Percentiles rank a stretch among this genome's conserved stretches.
These are phyloP conservation scores for Entomortierella lignicola DNA, from an alignment of 192 early-diverging fungal species.

Conservation along the genomic window DNA sequence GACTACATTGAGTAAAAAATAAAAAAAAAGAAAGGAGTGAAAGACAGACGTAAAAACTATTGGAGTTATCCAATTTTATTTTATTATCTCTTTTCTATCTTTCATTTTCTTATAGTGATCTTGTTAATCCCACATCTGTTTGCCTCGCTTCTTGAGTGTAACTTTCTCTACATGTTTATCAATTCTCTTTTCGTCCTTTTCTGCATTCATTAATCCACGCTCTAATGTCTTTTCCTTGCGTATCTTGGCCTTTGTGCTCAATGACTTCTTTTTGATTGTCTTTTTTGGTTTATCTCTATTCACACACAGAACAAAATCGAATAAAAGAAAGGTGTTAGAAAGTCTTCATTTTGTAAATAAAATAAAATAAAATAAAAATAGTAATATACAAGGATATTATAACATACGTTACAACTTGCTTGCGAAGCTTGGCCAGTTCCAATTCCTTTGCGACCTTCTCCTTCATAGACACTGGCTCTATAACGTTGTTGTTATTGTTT, in stretches of 20 bases:
- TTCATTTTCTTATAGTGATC: no score
- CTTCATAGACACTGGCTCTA: slow-evolving; percentile 46
- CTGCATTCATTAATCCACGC: slow-evolving; percentile 51
- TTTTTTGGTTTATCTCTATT: slow-evolving; percentile 50
- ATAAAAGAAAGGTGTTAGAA: background rate
- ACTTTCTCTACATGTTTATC: slow-evolving; percentile 47
- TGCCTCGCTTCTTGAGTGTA: slow-evolving; percentile 48
- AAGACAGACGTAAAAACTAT: background rate
- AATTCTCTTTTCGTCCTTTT: slow-evolving; percentile 47
- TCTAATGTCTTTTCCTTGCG: slow-evolving; percentile 48
- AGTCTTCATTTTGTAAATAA: no score
- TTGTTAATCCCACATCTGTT: slow-evolving; percentile 57
- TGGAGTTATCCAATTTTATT: no score
- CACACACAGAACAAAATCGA: background rate
- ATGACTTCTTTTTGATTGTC: slow-evolving; percentile 50
- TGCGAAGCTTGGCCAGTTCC: slow-evolving; percentile 47
- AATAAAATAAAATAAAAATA: background rate
- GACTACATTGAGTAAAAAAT: no score
- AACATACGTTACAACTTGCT: slow-evolving; percentile 47
- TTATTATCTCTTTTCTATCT: slow-evolving; percentile 15
- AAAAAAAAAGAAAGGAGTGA: no score
- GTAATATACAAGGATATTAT: no score
- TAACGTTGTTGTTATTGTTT: background rate
- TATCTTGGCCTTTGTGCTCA: slow-evolving; percentile 51
- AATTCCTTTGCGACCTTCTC: slow-evolving; percentile 43